Evolutionary conservation across 768 basidiomycete genomes (phyloP).

Genomic region (Serendipita sp.): DNA sequence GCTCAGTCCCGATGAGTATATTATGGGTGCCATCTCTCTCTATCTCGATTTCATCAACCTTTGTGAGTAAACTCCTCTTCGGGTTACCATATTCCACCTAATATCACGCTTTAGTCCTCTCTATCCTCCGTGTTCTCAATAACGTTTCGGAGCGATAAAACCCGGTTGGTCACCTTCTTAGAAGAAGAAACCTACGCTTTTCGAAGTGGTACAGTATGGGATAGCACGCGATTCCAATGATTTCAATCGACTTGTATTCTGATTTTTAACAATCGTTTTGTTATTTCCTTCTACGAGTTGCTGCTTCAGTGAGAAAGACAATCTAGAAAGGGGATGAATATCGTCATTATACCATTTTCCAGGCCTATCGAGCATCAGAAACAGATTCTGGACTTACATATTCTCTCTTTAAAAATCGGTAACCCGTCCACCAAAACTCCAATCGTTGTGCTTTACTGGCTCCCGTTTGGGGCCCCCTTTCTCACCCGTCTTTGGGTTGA

Average conservation of each 20-base stretch:
- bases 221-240: too few species aligned
- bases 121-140: slow-evolving; percentile 69
- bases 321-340: too few species aligned
- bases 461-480: slow-evolving; percentile 76
- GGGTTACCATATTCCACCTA: slow-evolving; percentile 5
- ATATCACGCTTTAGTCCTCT: slow-evolving; percentile 40
- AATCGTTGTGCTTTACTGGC: slow-evolving; percentile 71
- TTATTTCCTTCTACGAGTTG: too few species aligned
- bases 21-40: slow-evolving; percentile 79
- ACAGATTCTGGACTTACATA: neutral
- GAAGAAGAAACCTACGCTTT: neutral
- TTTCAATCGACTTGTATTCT: too few species aligned
- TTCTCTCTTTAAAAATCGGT: slow-evolving; percentile 50
- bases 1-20: slow-evolving; percentile 84
- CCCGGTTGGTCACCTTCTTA: too few species aligned
- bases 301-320: too few species aligned
- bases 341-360: too few species aligned
- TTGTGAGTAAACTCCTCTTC: neutral
- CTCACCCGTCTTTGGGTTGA: slow-evolving; percentile 73
- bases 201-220: neutral
- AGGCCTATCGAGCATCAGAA: too few species aligned
- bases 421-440: slow-evolving; percentile 82
- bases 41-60: slow-evolving; percentile 91
- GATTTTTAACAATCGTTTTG: too few species aligned
- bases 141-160: slow-evolving; percentile 29